Evolutionary conservation across 495 filamentous ascomycete species (phyloP), one percentile per base, ranked within the genome.

Genomic region (Penicillium fimorum): DNA sequence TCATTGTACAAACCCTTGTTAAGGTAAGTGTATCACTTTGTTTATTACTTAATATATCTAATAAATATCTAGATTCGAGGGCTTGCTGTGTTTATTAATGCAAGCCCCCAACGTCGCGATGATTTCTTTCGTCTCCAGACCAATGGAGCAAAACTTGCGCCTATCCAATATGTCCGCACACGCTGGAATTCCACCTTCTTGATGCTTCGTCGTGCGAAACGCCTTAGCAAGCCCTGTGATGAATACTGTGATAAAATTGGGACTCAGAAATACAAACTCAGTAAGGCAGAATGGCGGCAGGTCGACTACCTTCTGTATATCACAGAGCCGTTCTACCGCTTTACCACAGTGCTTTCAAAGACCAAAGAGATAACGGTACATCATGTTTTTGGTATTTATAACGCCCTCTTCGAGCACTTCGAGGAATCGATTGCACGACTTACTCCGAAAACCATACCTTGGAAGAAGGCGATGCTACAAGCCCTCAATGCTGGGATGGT

Each of bases 231-330:
- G 25, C 25, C 25, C 25, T 27, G 6, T 4, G 25, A 27, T 27
- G 6, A 27, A 27, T 27, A 27, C 25, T 27, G 6, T 27, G 25
- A 27, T 27, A 27, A 27, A 1, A 27, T 27, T 27, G 3, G 25
- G 25, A 27, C 25, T 27, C 25, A 27, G 25, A 27, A 27, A 27
- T 27, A 27, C 3, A 27, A 27, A 27, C 25, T 27, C 5, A 27
- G 25, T 27, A 27, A 27, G 25, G 25, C 25, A 27, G 61, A 64
- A 50, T 69, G 11, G 58, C 42, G 51, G 0, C 40, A 66, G 40
- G 20, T 69, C 48, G 53, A 69, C 29, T 69, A 69, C 47, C 47
- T 61, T 24, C 55, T 61, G 8, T 56, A 8, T 7, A 62, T 62
- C 17, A 54, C 32, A 3, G 0, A 58, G 6, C 59, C 40, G 0